Conservation (phyloP, 2,329 filamentous ascomycete species). For the Ophiostoma australiae region DNA sequence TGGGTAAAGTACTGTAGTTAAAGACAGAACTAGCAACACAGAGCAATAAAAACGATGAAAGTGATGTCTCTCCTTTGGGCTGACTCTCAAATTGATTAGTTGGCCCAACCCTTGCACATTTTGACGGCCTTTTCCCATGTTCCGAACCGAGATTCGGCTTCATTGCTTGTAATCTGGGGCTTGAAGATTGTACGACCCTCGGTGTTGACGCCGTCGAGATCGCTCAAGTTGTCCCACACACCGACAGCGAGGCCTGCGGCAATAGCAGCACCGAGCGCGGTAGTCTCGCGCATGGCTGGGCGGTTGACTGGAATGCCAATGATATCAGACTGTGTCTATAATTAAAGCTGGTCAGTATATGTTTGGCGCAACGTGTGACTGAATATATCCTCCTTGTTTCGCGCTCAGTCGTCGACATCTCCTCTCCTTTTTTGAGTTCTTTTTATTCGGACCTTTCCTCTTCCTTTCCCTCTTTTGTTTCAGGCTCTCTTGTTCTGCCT, state of each 20-base stretch:
- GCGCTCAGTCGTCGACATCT: not conserved
- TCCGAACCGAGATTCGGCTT: conserved; percentile 42
- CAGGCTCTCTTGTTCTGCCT: not conserved
- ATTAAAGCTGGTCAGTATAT: not conserved
- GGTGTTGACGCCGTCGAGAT: conserved; percentile 67
- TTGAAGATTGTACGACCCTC: conserved; percentile 65
- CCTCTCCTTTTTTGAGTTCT: not conserved
- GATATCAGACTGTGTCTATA: conserved; percentile 76
- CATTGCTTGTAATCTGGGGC: conserved; percentile 51
- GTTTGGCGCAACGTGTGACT: not conserved
- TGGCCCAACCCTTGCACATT: conserved; percentile 53
- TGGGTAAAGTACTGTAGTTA: not conserved
- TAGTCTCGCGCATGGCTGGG: conserved; percentile 85
- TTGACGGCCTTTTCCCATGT: conserved; percentile 55
- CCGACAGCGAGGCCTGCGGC: conserved; percentile 79
- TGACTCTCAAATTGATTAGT: not conserved
- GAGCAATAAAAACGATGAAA: not conserved
- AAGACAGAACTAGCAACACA: not conserved
- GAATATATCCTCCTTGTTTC: not conserved
- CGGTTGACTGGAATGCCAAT: conserved; percentile 77
- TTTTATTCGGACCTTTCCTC: not conserved
- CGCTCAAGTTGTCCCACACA: conserved; percentile 70
- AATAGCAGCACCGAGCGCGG: conserved; percentile 80
- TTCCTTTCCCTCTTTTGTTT: not conserved
- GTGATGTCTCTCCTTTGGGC: not conserved